These are phyloP conservation scores for Sclerotiophoma versabilis DNA, from an alignment of 2,329 filamentous ascomycete genomes.

Conservation along the genomic window DNA sequence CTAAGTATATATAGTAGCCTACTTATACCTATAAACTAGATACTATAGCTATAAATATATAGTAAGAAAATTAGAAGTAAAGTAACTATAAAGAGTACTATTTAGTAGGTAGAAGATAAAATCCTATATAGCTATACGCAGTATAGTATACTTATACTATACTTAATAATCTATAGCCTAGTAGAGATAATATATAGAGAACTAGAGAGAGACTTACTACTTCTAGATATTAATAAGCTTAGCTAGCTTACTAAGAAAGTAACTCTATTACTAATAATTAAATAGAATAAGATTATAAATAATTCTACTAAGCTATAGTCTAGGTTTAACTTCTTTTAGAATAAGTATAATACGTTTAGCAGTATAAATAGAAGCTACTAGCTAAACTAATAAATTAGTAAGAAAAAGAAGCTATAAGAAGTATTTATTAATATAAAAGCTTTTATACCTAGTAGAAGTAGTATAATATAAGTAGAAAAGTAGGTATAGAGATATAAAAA, in stretches of 20 bases:
- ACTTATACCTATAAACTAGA: slow-evolving; percentile 3
- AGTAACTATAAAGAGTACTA: slow-evolving; percentile 1
- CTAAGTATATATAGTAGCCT: not conserved
- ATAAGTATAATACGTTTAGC: not conserved
- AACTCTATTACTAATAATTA: not conserved
- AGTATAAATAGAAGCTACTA: not conserved
- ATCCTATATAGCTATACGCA: slow-evolving; percentile 15
- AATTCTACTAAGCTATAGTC: not conserved
- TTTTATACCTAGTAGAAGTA: not conserved
- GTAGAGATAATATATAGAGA: not conserved
- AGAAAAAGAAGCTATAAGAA: not conserved
- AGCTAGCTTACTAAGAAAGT: not conserved
- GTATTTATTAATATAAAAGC: not conserved
- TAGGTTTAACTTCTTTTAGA: not conserved
- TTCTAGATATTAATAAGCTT: not conserved
- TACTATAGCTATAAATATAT: slow-evolving; percentile 10
- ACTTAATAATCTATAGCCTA: slow-evolving; percentile 22
- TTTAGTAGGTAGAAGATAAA: slow-evolving; percentile 15
- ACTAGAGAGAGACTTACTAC: not conserved
- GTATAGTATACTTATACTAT: slow-evolving; percentile 24
- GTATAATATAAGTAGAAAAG: not conserved
- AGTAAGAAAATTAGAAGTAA: slow-evolving; percentile 3
- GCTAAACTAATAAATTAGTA: not conserved
- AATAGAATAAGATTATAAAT: not conserved
- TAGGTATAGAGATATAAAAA: slow-evolving; percentile 4